Evolutionary conservation across 2,329 filamentous ascomycete genomes (phyloP).

Genomic region (Macrophomina tecta): DNA sequence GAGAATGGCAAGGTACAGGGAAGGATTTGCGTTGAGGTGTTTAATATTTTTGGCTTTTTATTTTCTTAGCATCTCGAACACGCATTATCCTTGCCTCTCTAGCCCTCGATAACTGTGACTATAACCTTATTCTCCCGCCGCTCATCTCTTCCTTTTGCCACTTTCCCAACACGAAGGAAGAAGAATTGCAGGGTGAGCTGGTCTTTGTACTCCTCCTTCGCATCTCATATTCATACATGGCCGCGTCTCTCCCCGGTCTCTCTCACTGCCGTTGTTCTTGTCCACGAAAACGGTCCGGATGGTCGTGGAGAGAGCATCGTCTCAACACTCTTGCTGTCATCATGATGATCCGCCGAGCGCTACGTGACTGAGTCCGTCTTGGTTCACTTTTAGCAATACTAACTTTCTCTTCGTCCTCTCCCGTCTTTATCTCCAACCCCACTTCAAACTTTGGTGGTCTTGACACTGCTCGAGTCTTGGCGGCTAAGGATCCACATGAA

Average conservation of each 20-base stretch:
- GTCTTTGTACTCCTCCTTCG: not conserved
- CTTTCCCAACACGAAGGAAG: not conserved
- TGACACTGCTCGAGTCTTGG: conserved; percentile 16
- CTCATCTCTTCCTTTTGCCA: not conserved
- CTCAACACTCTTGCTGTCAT: not conserved
- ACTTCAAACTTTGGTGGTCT: conserved; percentile 6
- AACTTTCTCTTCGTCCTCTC: not conserved
- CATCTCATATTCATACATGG: not conserved
- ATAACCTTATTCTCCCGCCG: not conserved
- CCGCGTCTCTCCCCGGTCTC: not conserved
- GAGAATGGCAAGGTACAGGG: not conserved
- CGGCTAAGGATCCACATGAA: conserved; percentile 77
- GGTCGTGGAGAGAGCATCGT: not conserved
- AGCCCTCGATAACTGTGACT: not conserved
- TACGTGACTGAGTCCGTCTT: not conserved
- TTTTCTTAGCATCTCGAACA: not conserved
- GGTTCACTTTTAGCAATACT: not conserved
- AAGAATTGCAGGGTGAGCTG: not conserved
- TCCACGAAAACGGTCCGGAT: not conserved
- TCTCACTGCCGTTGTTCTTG: not conserved
- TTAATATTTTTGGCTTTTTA: not conserved
- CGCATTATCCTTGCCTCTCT: not conserved
- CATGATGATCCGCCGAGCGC: not conserved
- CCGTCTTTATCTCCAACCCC: not conserved
- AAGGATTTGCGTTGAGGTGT: not conserved